Evolutionary conservation across 1,139 yeast species (phyloP).

Genomic region (Hanseniaspora uvarum): DNA sequence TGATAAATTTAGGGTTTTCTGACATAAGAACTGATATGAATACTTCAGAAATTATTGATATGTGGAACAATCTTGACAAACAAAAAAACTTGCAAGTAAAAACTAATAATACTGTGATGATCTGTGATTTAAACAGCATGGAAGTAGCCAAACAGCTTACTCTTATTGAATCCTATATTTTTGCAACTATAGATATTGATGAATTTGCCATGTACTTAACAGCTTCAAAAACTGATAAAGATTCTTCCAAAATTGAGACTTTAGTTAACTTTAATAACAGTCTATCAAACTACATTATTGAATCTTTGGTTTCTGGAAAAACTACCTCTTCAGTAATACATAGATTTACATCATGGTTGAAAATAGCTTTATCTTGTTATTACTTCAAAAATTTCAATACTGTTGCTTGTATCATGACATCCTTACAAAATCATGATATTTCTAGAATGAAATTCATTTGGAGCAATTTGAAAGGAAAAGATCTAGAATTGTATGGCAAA

Average conservation of each 20-base stretch:
- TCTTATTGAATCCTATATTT: slow-evolving; percentile 62
- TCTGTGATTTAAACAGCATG: slow-evolving; percentile 62
- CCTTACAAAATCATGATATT: slow-evolving; percentile 72
- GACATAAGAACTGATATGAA: neutral
- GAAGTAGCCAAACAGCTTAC: slow-evolving; percentile 83
- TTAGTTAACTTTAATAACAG: slow-evolving; percentile 69
- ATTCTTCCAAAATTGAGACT: slow-evolving; percentile 64
- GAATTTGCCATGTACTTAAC: slow-evolving; percentile 63
- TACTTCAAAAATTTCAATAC: slow-evolving; percentile 77
- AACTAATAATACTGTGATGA: slow-evolving; percentile 31
- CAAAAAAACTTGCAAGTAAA: slow-evolving; percentile 25
- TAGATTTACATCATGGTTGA: slow-evolving; percentile 71
- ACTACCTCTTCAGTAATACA: slow-evolving; percentile 32
- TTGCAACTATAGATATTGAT: slow-evolving; percentile 54
- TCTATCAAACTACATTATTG: slow-evolving; percentile 72
- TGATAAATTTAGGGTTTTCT: neutral
- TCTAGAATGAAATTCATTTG: slow-evolving; percentile 59
- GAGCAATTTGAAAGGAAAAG: slow-evolving; percentile 56
- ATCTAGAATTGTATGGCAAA: slow-evolving; percentile 53
- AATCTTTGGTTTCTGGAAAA: slow-evolving; percentile 54
- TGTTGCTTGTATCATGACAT: slow-evolving; percentile 75
- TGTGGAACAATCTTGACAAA: slow-evolving; percentile 20
- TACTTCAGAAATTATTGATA: neutral
- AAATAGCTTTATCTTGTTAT: slow-evolving; percentile 70
- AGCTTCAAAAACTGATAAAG: slow-evolving; percentile 54